Evolutionary conservation across 108 stramenopile genomes (phyloP), one percentile per base, ranked within the genome.

Genomic region (Cyclostephanos invisitatus): DNA sequence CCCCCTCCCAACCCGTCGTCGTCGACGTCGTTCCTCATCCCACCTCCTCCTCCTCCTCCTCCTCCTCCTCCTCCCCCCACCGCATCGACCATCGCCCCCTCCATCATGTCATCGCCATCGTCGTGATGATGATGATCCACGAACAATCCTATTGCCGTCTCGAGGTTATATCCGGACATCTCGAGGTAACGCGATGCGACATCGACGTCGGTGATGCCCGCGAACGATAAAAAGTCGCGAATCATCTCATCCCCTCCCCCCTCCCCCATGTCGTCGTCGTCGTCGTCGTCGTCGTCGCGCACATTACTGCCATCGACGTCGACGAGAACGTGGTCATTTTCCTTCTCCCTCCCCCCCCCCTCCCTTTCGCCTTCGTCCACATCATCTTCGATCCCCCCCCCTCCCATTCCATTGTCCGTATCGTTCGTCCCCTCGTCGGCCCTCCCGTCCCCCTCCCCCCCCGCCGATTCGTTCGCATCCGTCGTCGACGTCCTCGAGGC

Each of bases 101-200:
- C 66, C 71, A 9, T 5, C 24, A 62, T 74, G 15, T 78, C 86
- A 44, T 69, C 63, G 49, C 81, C 63, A 48, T n/a, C n/a, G n/a
- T n/a, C n/a, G n/a, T n/a, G n/a, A n/a, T n/a, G n/a, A n/a, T n/a
- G n/a, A n/a, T 90, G 85, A 60, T 90, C 89, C 66, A 90, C 58
- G 60, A 77, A 93, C 14, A 91, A 62, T 25, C 84, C 70, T 12
- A 91, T 84, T 15, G 92, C 92, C 18, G 74, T 89, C 80, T 93
- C 88, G 29, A 93, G 60, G 65, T 86, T 53, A 0, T 74, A 70
- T 5, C 72, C 82, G 40, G 85, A 83, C 92, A 93, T 93, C 85
- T 93, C 92, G 66, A 93, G 75, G 67, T 93, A 93, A 21, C 57
- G 74, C 24, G 28, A 54, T 4, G 89, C 92, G 18, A 66, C 54